These are phyloP conservation scores for Delonix regia DNA, from an alignment of 306 rosid species.

Conservation along the genomic window DNA sequence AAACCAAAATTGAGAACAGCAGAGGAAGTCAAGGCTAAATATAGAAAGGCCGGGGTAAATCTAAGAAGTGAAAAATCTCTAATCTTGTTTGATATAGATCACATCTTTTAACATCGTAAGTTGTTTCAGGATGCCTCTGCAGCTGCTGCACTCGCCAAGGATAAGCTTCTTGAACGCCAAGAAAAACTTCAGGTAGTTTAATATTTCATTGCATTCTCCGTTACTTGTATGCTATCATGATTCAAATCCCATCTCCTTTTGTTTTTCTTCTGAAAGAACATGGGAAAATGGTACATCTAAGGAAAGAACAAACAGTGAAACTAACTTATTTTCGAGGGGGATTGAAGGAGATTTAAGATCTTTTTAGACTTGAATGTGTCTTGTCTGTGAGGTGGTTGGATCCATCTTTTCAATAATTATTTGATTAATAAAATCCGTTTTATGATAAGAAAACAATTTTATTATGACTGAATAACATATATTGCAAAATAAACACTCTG, in stretches of 20 bases:
- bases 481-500: not conserved
- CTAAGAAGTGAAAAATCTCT: conserved; percentile 33
- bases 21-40: conserved; percentile 89
- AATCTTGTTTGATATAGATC: conserved; percentile 27
- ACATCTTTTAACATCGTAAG: conserved; percentile 32
- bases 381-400: conserved; percentile 7
- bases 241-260: not conserved
- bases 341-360: not conserved
- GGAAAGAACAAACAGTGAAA: not conserved
- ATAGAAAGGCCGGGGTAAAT: conserved; percentile 65
- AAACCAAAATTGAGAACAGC: conserved; percentile 71
- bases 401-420: conserved; percentile 28
- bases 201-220: conserved; percentile 32
- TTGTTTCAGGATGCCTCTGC: conserved; percentile 70
- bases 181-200: conserved; percentile 78
- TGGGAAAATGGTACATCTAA: not conserved
- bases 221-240: not conserved
- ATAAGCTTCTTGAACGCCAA: conserved; percentile 73
- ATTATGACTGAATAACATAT: not conserved
- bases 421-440: not conserved
- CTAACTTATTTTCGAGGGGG: not conserved
- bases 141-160: conserved; percentile 79
- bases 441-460: not conserved
- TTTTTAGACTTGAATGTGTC: not conserved
- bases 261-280: conserved; percentile 13